These are phyloP conservation scores for Purpureocillium takamizusanense DNA, from an alignment of 2,329 filamentous ascomycete genomes.

Conservation along the genomic window DNA sequence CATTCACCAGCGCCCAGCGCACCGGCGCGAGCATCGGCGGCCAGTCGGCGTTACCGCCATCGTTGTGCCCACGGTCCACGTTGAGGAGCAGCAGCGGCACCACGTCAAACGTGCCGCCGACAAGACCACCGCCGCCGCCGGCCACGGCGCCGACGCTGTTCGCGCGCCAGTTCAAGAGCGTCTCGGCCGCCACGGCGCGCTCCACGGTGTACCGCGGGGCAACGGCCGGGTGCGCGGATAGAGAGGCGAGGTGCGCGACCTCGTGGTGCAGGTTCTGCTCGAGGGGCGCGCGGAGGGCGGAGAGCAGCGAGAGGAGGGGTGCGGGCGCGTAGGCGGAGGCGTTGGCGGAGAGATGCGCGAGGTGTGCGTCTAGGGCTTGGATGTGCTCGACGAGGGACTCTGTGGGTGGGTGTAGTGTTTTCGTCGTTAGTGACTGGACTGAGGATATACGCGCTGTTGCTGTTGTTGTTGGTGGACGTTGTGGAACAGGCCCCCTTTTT, in stretches of 20 bases:
- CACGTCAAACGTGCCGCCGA: slow-evolving; percentile 47
- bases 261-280: slow-evolving; percentile 47
- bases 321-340: slow-evolving; percentile 32
- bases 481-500: too few relatives aligned
- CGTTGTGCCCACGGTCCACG: slow-evolving; percentile 49
- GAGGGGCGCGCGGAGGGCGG: slow-evolving; percentile 39
- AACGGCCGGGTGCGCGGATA: slow-evolving; percentile 40
- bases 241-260: slow-evolving; percentile 39
- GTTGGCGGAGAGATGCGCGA: slow-evolving; percentile 27
- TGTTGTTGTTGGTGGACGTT: too few relatives aligned
- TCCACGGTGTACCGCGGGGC: slow-evolving; percentile 36
- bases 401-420: slow-evolving; percentile 4
- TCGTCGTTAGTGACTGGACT: too few relatives aligned
- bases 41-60: slow-evolving; percentile 52
- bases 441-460: too few relatives aligned
- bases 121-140: too few relatives aligned
- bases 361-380: slow-evolving; percentile 41
- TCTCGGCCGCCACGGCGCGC: slow-evolving; percentile 33
- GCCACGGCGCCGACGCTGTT: slow-evolving; percentile 51
- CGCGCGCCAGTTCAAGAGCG: slow-evolving; percentile 55
- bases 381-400: slow-evolving; percentile 43
- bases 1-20: slow-evolving; percentile 49
- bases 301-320: slow-evolving; percentile 41
- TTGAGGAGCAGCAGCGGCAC: slow-evolving; percentile 59
- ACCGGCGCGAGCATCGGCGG: slow-evolving; percentile 54